Conservation (phyloP, 2,329 filamentous ascomycete genomes). For the Xylariales sp. region DNA sequence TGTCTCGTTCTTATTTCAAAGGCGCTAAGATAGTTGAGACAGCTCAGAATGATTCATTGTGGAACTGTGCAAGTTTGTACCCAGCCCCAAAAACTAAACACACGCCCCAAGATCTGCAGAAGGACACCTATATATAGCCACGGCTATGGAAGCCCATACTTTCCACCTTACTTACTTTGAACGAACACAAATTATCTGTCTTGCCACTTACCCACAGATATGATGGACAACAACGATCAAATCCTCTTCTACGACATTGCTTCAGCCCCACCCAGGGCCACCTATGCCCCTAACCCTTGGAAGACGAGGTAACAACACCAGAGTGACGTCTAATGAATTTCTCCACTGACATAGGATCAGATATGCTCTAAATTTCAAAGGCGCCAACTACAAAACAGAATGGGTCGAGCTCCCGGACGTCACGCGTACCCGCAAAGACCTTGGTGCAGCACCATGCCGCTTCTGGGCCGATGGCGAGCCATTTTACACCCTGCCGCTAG, state of each 20-base stretch:
- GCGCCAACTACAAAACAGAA: constrained; percentile 24
- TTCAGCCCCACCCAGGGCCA: constrained; percentile 22
- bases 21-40: no score
- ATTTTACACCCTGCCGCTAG: constrained; percentile 57
- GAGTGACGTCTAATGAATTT: no score
- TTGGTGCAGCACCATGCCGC: constrained; percentile 45
- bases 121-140: no score
- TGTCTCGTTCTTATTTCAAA: no score
- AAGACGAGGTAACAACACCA: constrained; percentile 18
- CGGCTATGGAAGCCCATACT: background rate
- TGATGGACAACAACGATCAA: no score
- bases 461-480: constrained; percentile 52
- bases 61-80: background rate
- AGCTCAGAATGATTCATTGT: background rate
- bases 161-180: background rate
- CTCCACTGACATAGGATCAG: no score
- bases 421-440: constrained; percentile 36
- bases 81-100: no score
- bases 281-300: constrained; percentile 26
- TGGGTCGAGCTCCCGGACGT: constrained; percentile 54
- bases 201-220: no score
- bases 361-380: constrained; percentile 38
- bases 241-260: constrained; percentile 40
- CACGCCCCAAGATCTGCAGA: no score
- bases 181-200: no score